Evolutionary conservation across 164 flowering plant species (phyloP), one percentile per base, ranked within the genome.

Genomic region (Protea cynaroides): DNA sequence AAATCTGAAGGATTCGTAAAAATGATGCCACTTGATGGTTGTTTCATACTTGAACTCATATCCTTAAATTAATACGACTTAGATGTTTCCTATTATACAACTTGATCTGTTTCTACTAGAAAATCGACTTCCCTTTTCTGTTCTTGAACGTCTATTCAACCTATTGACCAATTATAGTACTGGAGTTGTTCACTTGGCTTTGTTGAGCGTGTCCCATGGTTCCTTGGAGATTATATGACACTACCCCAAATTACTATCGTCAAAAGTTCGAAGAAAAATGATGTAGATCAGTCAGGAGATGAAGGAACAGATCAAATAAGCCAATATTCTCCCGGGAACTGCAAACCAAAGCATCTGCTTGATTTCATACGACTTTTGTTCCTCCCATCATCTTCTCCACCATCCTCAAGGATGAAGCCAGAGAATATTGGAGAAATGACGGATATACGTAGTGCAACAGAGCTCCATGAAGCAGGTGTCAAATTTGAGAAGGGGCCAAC

Each of bases 51-150:
- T 18, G 83, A 81, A 59, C 73, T 79, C 21, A 78, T 21, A 71
- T 86, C 36, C 72, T n/a, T 67, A 17, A 56, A 7, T 83, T 46
- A 75, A 74, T 8, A 74, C 74, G 63, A 74, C 75, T 3, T 82
- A 82, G 43, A 65, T 79, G 6, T 77, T 79, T 79, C 74, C 73
- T 36, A 76, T 75, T 3, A 72, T 83, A 44, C 77, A 69, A 25
- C 59, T 80, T n/a, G 90, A 86, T 68, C 60, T 83, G 74, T 72
- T 86, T 19, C 68, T 86, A 75, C 76, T 86, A 25, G 90, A 83
- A 65, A 86, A 86, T 49, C 90, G 83, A 66, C 38, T 82, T 12
- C 84, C 87, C 4, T 67, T 81, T 0, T 74, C 78, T 54, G 63
- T 83, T 11, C 73, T 83, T n/a, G n/a, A n/a, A n/a, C n/a, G n/a